Evolutionary conservation across 208 protist species (phyloP).

Genomic region (Sergeia podlipaevii): DNA sequence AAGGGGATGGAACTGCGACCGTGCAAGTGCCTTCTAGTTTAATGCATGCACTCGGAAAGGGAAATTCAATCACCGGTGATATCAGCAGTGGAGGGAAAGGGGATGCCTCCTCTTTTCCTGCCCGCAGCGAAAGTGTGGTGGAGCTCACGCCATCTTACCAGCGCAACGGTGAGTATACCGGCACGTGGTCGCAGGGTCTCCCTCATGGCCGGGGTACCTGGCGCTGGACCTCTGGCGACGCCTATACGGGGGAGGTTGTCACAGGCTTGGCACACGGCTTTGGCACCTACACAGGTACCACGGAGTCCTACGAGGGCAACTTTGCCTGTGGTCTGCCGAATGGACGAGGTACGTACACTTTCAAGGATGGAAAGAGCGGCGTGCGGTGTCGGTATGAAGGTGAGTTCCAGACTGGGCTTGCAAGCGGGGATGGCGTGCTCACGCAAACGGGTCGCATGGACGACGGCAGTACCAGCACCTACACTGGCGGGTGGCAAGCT

Average conservation of each 20-base stretch:
- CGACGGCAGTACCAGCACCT: conserved; percentile 11
- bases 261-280: conserved; percentile 40
- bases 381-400: conserved; percentile 73
- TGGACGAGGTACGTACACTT: conserved; percentile 38
- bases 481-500: conserved; percentile 55
- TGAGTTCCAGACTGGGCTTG: conserved; percentile 44
- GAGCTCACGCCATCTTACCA: no score
- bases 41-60: conserved; percentile 6
- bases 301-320: conserved; percentile 53
- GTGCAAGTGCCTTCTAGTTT: conserved; percentile 21
- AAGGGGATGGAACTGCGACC: conserved; percentile 53
- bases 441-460: neutral
- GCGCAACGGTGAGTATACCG: conserved; percentile 58
- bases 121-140: no score
- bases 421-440: conserved; percentile 55
- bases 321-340: conserved; percentile 42
- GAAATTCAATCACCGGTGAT: conserved; percentile 12
- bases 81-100: conserved; percentile 6
- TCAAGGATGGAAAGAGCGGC: no score
- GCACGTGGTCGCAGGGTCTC: conserved; percentile 49
- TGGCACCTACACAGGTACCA: conserved; percentile 27
- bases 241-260: conserved; percentile 50
- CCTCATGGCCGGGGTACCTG: conserved; percentile 64
- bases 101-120: no score
- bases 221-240: conserved; percentile 57